phyloP scores from a whole-genome alignment of 2,329 filamentous ascomycete species.

The Colletotrichum abscissum region DNA sequence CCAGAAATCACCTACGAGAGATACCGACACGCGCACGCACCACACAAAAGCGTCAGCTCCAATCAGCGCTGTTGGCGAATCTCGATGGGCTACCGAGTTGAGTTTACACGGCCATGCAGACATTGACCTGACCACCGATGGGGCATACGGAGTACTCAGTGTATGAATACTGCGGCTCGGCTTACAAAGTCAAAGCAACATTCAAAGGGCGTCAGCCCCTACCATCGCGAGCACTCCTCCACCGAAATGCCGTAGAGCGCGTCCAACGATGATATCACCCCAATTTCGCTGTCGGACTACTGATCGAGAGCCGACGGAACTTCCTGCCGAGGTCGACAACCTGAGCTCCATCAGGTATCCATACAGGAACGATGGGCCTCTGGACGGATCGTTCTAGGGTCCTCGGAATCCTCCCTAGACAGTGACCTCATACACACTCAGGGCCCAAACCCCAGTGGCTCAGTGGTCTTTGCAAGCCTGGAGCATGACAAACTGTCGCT shows the following conservation, averaged over 20 bases:
- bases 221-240: not conserved
- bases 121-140: not conserved
- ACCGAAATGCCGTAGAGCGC: not conserved
- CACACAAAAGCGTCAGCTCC: not conserved
- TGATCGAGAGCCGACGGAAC: conserved; percentile 7
- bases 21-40: conserved; percentile 8
- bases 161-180: not conserved
- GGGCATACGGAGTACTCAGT: not conserved
- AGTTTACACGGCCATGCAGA: not conserved
- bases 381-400: conserved; percentile 1
- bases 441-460: conserved; percentile 7
- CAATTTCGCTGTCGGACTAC: conserved; percentile 15
- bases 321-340: conserved; percentile 23
- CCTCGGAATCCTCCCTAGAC: conserved; percentile 4
- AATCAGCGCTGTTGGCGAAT: not conserved
- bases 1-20: conserved; percentile 17
- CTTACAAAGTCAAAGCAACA: not conserved
- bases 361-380: conserved; percentile 2
- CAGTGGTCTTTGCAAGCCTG: not conserved
- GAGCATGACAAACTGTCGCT: not conserved
- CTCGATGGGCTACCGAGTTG: conserved; percentile 5
- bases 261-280: conserved; percentile 21
- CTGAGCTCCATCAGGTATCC: not conserved
- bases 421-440: not conserved
- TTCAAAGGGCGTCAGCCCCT: not conserved